Percentiles rank a stretch among this genome's conserved stretches.
phyloP scores from a whole-genome alignment of 140 eudicot genomes.

The Artemisia princeps region DNA sequence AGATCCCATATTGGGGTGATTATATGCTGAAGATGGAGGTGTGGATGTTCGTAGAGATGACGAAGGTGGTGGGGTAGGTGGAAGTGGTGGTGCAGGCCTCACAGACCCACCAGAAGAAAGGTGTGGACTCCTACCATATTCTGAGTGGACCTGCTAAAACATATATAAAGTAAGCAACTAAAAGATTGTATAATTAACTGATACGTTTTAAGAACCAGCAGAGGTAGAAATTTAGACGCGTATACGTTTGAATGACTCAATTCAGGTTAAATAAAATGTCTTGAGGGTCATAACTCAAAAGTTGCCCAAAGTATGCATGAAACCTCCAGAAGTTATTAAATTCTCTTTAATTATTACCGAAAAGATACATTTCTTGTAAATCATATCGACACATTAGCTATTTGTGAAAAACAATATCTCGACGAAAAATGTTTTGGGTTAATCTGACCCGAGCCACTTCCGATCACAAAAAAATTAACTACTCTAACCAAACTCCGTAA shows the following conservation, averaged over 20 bases:
- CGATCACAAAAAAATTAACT: too few relatives aligned
- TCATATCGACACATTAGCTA: background rate
- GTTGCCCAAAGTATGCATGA: conserved; percentile 2
- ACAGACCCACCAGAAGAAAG: conserved; percentile 55
- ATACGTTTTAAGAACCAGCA: background rate
- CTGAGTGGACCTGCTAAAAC: conserved; percentile 58
- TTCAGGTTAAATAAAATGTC: background rate
- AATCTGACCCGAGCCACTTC: background rate
- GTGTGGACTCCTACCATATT: conserved; percentile 41
- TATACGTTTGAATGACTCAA: background rate
- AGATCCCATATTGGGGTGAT: conserved; percentile 38
- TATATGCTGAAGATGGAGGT: conserved; percentile 52
- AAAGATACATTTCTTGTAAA: too few relatives aligned
- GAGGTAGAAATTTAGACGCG: background rate
- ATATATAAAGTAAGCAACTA: conserved; percentile 1
- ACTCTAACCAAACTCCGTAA: too few relatives aligned
- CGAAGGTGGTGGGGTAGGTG: conserved; percentile 83
- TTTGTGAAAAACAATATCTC: background rate
- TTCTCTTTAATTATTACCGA: too few relatives aligned
- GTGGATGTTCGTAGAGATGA: conserved; percentile 33
- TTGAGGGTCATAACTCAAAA: background rate
- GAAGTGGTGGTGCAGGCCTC: conserved; percentile 91
- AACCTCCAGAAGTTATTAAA: too few relatives aligned
- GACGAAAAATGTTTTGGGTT: background rate
- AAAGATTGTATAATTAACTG: background rate